Base-by-base conservation (phyloP, 208 protist species). In the Wallacemonas sp. region DNA sequence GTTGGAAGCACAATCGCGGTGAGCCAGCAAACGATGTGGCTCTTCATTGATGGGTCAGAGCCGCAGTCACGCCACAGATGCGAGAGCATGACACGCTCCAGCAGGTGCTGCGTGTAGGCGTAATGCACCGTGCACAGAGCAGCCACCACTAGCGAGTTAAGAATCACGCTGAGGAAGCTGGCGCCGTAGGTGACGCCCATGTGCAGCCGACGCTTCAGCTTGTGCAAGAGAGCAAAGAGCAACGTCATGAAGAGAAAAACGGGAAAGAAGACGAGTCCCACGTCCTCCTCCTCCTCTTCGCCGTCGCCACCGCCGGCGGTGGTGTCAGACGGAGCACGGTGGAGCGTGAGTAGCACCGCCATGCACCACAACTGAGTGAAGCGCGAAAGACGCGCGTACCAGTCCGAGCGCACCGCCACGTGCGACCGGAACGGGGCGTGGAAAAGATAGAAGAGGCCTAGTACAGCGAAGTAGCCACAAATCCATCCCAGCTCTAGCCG, bases 361-460 rank as follows among this genome's bases (percentile, higher is more conserved):
- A 55, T 29, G 50, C 70, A 55, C 67, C 73, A 75, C 3, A 58
- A 26, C 34, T 79, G 73, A 10, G 63, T 48, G 21, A 68, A 44
- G 37, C 68, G 66, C 5, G 73, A 71, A 12, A 75, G 17, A 15
- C 66, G 68, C 8, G 68, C 53, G 42, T 79, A 75, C 73, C 61
- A 67, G 37, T 75, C 73, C 17, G 57, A 55, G 15, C 67, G 66
- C 3, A 53, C 46, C 9, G 29, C 33, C 13, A 30, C 46, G 29
- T 79, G 60, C 0, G 73, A 48, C 17, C 67, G 73, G 58, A 79
- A 75, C 26, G 73, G 73, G 2, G 73, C 44, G 50, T 75, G 68
- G 48, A 75, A 79, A 12, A 79, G 34, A 60, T 71, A 79, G 54
- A 79, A 75, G 45, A 62, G 57, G 3, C 33, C 27, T 4, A 74